A percentile compares a stretch with the other conserved stretches of the same genome.
phyloP scores from a whole-genome alignment of 495 filamentous ascomycete genomes.

The Amniculicola lignicola region DNA sequence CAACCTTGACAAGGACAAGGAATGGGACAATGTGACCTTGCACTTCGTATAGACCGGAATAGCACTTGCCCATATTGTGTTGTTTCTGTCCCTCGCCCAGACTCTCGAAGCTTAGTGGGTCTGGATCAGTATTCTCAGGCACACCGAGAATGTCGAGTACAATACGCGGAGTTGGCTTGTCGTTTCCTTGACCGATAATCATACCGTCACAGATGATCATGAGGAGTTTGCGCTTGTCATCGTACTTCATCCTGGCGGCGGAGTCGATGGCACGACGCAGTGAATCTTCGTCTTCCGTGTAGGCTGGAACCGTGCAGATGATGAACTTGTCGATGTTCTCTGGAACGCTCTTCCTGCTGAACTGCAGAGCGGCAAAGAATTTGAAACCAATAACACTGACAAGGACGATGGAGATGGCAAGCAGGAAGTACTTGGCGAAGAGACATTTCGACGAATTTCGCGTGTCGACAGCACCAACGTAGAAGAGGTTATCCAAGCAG shows the following conservation, averaged over 20 bases:
- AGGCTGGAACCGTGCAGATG: conserved; percentile 95
- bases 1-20: conserved; percentile 94
- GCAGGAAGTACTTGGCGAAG: conserved; percentile 87
- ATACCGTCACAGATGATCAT: conserved; percentile 96
- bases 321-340: conserved; percentile 98
- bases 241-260: conserved; percentile 90
- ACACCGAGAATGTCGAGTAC: conserved; percentile 97
- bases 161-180: conserved; percentile 90
- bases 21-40: conserved; percentile 98
- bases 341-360: conserved; percentile 82
- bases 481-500: conserved; percentile 94
- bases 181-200: conserved; percentile 99
- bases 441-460: conserved; percentile 80
- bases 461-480: conserved; percentile 87
- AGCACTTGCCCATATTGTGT: conserved; percentile 99
- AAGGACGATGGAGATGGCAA: conserved; percentile 83
- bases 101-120: conserved; percentile 94
- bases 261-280: conserved; percentile 96
- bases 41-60: conserved; percentile 96
- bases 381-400: conserved; percentile 85
- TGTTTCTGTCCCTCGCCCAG: conserved; percentile 94
- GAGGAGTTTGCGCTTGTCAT: conserved; percentile 95
- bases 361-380: conserved; percentile 94
- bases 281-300: conserved; percentile 98
- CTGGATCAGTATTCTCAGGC: conserved; percentile 88